These are phyloP conservation scores for Alternaria sp. DNA, from an alignment of 2,329 filamentous ascomycete genomes.

Conservation along the genomic window DNA sequence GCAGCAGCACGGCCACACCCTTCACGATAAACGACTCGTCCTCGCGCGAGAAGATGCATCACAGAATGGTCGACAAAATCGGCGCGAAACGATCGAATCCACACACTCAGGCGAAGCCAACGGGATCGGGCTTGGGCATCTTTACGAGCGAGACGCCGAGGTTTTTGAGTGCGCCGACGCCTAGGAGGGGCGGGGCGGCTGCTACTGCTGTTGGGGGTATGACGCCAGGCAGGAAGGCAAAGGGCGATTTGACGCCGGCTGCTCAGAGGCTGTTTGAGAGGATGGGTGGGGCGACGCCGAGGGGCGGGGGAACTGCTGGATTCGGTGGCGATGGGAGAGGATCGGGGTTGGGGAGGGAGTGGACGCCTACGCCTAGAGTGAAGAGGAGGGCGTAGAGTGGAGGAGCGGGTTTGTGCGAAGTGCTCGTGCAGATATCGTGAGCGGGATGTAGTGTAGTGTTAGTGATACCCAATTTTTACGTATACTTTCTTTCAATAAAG, in stretches of 20 bases:
- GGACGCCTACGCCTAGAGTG: conserved; percentile 40
- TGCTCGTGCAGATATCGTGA: conserved; percentile 28
- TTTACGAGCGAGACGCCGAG: conserved; percentile 58
- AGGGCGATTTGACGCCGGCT: conserved; percentile 72
- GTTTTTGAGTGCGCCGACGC: conserved; percentile 77
- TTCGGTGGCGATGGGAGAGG: conserved; percentile 20
- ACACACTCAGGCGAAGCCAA: not conserved
- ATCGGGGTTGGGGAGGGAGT: conserved; percentile 23
- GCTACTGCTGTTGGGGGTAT: conserved; percentile 47
- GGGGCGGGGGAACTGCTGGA: conserved; percentile 17
- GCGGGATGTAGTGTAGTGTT: not conserved
- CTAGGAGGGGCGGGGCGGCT: conserved; percentile 61
- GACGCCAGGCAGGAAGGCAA: conserved; percentile 54
- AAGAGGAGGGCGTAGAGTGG: conserved; percentile 2
- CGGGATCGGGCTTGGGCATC: conserved; percentile 33
- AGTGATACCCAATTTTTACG: not conserved
- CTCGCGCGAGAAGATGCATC: conserved; percentile 78
- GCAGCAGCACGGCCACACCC: conserved; percentile 42
- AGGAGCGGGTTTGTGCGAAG: conserved; percentile 24
- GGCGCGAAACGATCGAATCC: conserved; percentile 18
- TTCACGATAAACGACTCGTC: conserved; percentile 80
- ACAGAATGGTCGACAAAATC: conserved; percentile 65
- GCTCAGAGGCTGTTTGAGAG: conserved; percentile 61
- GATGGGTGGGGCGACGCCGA: conserved; percentile 47
- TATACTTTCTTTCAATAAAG: not conserved